Percentiles rank a stretch among this genome's conserved stretches.
These are phyloP conservation scores for Peronospora tabacina DNA, from an alignment of 352 stramenopile genomes.

Conservation along the genomic window DNA sequence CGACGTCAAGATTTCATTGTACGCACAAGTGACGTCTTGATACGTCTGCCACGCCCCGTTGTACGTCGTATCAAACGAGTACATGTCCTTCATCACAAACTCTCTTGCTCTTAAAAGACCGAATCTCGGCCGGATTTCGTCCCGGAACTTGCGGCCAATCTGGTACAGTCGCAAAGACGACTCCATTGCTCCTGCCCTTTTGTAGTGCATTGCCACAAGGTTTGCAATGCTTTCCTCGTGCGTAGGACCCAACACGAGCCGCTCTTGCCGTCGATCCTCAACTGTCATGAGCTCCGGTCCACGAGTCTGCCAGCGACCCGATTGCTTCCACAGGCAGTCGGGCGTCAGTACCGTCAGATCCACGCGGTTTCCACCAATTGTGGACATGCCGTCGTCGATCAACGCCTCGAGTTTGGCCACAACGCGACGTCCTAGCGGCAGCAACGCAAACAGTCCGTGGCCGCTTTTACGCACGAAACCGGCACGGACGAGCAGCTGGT, in stretches of 20 bases:
- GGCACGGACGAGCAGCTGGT: conserved; percentile 76
- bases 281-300: conserved; percentile 81
- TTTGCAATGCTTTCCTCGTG: conserved; percentile 83
- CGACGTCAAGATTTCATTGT: conserved; percentile 63
- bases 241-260: conserved; percentile 66
- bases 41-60: conserved; percentile 62
- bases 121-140: conserved; percentile 84
- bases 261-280: conserved; percentile 58
- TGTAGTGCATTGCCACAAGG: conserved; percentile 64
- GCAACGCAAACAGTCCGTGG: conserved; percentile 69
- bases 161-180: conserved; percentile 77
- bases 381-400: conserved; percentile 76
- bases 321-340: conserved; percentile 73
- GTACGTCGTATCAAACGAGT: conserved; percentile 77
- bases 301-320: conserved; percentile 74
- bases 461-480: conserved; percentile 84
- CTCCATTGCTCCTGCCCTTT: conserved; percentile 21
- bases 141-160: conserved; percentile 82
- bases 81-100: conserved; percentile 91
- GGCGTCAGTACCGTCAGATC: conserved; percentile 72
- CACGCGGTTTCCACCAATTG: conserved; percentile 77
- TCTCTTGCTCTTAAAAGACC: conserved; percentile 73
- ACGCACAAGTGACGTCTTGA: conserved; percentile 65
- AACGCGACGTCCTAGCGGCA: conserved; percentile 71
- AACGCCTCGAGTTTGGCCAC: conserved; percentile 70